Evolutionary conservation across 768 basidiomycete genomes (phyloP), one percentile per base, ranked within the genome.

Genomic region (Steccherinum ochraceum): DNA sequence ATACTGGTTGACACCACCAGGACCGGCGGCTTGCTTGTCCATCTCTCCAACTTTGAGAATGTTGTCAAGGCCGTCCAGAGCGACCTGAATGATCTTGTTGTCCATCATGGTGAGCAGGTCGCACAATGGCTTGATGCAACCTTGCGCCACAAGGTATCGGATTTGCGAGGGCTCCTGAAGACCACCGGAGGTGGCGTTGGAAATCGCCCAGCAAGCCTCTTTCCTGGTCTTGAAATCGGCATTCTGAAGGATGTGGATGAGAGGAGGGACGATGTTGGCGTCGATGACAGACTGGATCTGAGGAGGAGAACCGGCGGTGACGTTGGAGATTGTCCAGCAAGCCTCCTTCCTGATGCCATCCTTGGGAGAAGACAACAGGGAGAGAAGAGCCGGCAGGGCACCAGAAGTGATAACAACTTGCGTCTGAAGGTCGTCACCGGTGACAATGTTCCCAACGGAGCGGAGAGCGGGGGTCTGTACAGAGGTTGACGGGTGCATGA

Each of bases 141-240:
- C 96, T 68, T 98, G 96, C 20, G 84, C 78, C 50, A 99, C 96
- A 52, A 99, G 89, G 72, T 98, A 99, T 48, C 96, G 88, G 61
- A 99, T 99, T 67, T 98, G 95, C 24, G 86, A 73, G 24, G 96
- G 96, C 65, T 99, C 94, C 63, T 94, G 93, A 21, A 97, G 79
- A 53, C 93, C 96, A 56, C 96, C 96, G 35, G 94, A 96, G 20
- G 96, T 99, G 4, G 96, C 96, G 68, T 99, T 99, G 40, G 93
- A 96, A 60, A 99, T 92, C 10, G 96, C 96, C 96, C 96, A 99
- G 75, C 94, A 99, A 1, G 96, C 96, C 70, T 99, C 96, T 72
- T 99, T 99, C 68, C 91, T 85, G 43, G 96, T 97, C 77, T 97
- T 98, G 80, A 99, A 98, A 71, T 99, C 96, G 47, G 95, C 95